Evolutionary conservation across 129 eudicot species (phyloP).

Genomic region (Tagetes patula): DNA sequence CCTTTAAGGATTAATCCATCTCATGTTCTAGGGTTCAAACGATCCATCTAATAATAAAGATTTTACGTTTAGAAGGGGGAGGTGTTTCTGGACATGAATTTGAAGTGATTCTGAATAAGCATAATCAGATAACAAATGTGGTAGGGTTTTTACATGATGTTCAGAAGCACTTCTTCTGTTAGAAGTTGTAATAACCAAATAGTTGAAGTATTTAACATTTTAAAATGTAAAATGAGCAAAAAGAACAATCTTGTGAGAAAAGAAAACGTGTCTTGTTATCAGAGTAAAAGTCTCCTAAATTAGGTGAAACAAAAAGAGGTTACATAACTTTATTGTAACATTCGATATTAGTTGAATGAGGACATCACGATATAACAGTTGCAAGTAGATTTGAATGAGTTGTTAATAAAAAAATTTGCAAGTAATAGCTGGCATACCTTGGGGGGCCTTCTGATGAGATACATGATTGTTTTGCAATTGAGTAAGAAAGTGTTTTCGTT

Average conservation of each 20-base stretch:
- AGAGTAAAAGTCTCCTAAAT: too few relatives aligned
- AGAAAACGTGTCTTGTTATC: too few relatives aligned
- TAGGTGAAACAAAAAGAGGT: too few relatives aligned
- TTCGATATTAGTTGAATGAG: background rate
- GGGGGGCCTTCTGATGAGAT: slow-evolving; percentile 89
- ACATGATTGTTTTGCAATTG: slow-evolving; percentile 96
- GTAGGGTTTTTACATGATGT: background rate
- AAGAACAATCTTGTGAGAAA: background rate
- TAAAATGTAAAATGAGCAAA: background rate
- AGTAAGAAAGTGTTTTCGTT: slow-evolving; percentile 93
- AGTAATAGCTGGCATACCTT: slow-evolving; percentile 51
- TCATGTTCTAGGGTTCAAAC: background rate
- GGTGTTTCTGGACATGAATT: background rate
- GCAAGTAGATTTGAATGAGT: background rate
- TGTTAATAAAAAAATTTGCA: background rate
- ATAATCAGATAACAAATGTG: background rate
- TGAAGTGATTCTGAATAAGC: background rate
- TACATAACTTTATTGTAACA: background rate
- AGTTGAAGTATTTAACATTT: background rate
- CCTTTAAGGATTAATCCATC: background rate
- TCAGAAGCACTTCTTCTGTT: background rate
- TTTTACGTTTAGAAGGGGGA: background rate
- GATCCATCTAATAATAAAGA: background rate
- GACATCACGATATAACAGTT: background rate
- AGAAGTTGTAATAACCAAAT: background rate